Conservation (phyloP, 352 stramenopile species). For the Phytophthora constricta region DNA sequence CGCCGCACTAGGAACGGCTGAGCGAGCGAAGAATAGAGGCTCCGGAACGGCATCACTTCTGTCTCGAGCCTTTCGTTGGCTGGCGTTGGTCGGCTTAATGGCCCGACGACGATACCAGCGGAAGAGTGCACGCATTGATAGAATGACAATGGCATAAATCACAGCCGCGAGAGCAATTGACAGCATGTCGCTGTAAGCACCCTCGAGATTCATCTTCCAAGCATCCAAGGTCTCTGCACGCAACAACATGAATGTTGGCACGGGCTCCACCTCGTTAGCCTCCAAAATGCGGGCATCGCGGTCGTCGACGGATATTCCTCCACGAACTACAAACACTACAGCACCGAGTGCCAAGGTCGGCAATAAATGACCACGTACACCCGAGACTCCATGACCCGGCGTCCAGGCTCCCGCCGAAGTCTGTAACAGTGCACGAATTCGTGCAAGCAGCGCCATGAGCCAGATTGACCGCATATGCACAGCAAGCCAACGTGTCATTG, state of each 20-base stretch:
- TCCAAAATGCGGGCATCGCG: slow-evolving; percentile 59
- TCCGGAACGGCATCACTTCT: slow-evolving; percentile 31
- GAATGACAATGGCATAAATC: slow-evolving; percentile 42
- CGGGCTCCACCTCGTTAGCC: slow-evolving; percentile 57
- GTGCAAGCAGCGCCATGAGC: slow-evolving; percentile 51
- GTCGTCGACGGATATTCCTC: slow-evolving; percentile 37
- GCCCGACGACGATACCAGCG: slow-evolving; percentile 31
- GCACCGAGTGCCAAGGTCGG: slow-evolving; percentile 41
- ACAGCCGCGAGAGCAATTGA: slow-evolving; percentile 48
- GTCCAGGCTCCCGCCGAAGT: slow-evolving; percentile 59
- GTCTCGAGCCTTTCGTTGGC: slow-evolving; percentile 21
- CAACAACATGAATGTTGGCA: slow-evolving; percentile 63
- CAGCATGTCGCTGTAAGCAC: slow-evolving; percentile 58
- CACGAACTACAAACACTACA: slow-evolving; percentile 48
- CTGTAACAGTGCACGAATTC: slow-evolving; percentile 52
- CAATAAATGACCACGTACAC: slow-evolving; percentile 49
- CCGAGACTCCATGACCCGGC: slow-evolving; percentile 48
- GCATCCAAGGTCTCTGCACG: slow-evolving; percentile 57
- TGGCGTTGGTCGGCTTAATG: slow-evolving; percentile 23
- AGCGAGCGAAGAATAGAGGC: slow-evolving; percentile 54
- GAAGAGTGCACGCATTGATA: slow-evolving; percentile 28
- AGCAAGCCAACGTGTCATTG: slow-evolving; percentile 45
- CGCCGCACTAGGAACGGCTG: slow-evolving; percentile 50
- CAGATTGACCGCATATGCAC: slow-evolving; percentile 63
- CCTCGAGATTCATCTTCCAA: slow-evolving; percentile 68